These are phyloP conservation scores for Lactarius evosmus DNA, from an alignment of 768 basidiomycete genomes.

Conservation along the genomic window DNA sequence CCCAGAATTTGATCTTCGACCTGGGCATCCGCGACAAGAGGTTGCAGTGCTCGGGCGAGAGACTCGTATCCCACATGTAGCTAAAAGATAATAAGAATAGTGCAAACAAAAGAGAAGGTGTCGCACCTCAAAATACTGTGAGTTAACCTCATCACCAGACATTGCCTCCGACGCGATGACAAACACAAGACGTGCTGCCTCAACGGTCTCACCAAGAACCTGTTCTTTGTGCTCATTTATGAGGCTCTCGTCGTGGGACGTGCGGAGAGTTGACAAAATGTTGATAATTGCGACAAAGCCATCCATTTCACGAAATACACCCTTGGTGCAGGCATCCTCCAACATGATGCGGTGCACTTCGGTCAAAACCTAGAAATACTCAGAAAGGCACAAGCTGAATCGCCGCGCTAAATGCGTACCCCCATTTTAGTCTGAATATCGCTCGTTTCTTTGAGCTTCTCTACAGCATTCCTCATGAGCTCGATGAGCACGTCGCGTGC, in stretches of 20 bases:
- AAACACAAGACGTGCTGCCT: constrained; percentile 60
- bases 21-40: constrained; percentile 46
- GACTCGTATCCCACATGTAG: constrained; percentile 61
- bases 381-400: constrained; percentile 1
- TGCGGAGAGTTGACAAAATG: constrained; percentile 58
- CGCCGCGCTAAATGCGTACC: constrained; percentile 40
- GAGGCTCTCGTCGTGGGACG: constrained; percentile 34
- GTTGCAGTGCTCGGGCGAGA: constrained; percentile 55
- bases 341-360: constrained; percentile 68
- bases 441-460: constrained; percentile 61
- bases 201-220: constrained; percentile 41
- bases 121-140: constrained; percentile 65
- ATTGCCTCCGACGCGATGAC: constrained; percentile 63
- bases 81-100: constrained; percentile 33
- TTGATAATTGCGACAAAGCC: constrained; percentile 76
- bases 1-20: constrained; percentile 59
- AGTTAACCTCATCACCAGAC: constrained; percentile 51
- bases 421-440: constrained; percentile 46
- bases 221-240: constrained; percentile 41
- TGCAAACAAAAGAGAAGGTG: background rate
- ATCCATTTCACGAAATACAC: constrained; percentile 77
- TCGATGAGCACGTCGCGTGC: constrained; percentile 69
- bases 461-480: constrained; percentile 66
- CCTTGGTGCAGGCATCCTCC: constrained; percentile 62
- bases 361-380: constrained; percentile 48